Evolutionary conservation across 495 filamentous ascomycete genomes (phyloP).

Genomic region (Astrocystis sublimbata): DNA sequence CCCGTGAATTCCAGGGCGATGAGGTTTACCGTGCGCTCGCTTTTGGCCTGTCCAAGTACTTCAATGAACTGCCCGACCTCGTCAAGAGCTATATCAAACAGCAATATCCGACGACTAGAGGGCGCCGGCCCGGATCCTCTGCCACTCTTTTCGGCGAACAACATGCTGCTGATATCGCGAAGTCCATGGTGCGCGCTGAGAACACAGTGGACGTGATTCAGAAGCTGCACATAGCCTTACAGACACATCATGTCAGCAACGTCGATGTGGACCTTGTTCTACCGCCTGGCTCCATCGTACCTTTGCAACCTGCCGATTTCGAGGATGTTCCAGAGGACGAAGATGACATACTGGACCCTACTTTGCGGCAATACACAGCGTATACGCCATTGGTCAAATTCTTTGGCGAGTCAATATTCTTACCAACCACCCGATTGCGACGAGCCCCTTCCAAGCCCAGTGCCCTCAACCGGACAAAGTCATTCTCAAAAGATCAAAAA

Average conservation of each 20-base stretch:
- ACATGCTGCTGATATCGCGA: slow-evolving; percentile 88
- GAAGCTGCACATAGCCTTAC: slow-evolving; percentile 69
- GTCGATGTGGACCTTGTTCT: slow-evolving; percentile 87
- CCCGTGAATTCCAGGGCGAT: slow-evolving; percentile 90
- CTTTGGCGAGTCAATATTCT: slow-evolving; percentile 78
- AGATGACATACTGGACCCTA: slow-evolving; percentile 59
- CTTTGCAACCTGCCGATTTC: slow-evolving; percentile 50
- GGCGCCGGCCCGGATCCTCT: slow-evolving; percentile 57
- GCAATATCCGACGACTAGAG: slow-evolving; percentile 47
- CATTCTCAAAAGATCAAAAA: slow-evolving; percentile 79
- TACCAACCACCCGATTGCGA: slow-evolving; percentile 84
- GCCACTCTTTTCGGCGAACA: slow-evolving; percentile 81
- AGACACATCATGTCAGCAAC: slow-evolving; percentile 75
- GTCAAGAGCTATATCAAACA: slow-evolving; percentile 64
- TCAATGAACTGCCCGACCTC: slow-evolving; percentile 75
- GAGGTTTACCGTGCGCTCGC: slow-evolving; percentile 86
- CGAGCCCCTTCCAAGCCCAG: slow-evolving; percentile 85
- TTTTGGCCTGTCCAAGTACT: slow-evolving; percentile 91
- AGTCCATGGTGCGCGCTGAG: slow-evolving; percentile 76
- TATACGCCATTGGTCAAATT: slow-evolving; percentile 73
- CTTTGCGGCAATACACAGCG: slow-evolving; percentile 66
- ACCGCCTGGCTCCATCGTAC: slow-evolving; percentile 70
- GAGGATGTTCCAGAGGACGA: slow-evolving; percentile 59
- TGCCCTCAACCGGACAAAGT: slow-evolving; percentile 67
- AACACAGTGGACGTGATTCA: slow-evolving; percentile 69